phyloP scores from a whole-genome alignment of 495 filamentous ascomycete species.

The Margaritispora aquatica region DNA sequence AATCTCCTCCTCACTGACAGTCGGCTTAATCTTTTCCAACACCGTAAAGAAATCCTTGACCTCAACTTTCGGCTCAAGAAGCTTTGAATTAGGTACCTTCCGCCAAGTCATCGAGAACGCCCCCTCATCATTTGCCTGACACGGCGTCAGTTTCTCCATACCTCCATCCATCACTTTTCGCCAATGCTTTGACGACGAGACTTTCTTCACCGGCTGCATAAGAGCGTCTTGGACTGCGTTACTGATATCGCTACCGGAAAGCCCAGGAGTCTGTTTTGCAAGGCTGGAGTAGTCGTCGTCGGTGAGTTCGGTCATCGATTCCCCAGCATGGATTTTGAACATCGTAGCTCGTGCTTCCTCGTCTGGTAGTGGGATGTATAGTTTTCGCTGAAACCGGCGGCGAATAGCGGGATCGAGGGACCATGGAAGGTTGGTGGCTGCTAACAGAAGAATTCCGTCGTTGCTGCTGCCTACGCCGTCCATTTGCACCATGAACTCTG shows the following conservation, averaged over 20 bases:
- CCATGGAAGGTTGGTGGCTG: not conserved
- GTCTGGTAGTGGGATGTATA: slow-evolving; percentile 1
- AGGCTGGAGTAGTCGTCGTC: not conserved
- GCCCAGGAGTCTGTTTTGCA: not conserved
- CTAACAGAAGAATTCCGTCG: not conserved
- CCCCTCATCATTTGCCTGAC: not conserved
- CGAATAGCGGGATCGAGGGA: not conserved
- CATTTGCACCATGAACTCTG: not conserved
- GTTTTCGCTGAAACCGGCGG: not conserved
- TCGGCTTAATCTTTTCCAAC: not conserved
- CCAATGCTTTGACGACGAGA: not conserved
- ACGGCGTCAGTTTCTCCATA: not conserved
- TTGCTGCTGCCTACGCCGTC: not conserved
- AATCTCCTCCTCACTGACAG: not conserved
- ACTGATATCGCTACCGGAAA: slow-evolving; percentile 1
- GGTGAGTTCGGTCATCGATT: not conserved
- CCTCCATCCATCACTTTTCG: not conserved
- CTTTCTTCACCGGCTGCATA: not conserved
- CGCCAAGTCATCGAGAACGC: not conserved
- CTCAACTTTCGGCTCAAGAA: not conserved
- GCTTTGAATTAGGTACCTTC: not conserved
- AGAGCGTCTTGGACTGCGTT: not conserved
- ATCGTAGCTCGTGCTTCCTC: not conserved
- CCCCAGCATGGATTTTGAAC: not conserved
- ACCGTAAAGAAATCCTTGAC: not conserved